phyloP scores from a whole-genome alignment of 257 asterid genomes.

The Vinca minor region DNA sequence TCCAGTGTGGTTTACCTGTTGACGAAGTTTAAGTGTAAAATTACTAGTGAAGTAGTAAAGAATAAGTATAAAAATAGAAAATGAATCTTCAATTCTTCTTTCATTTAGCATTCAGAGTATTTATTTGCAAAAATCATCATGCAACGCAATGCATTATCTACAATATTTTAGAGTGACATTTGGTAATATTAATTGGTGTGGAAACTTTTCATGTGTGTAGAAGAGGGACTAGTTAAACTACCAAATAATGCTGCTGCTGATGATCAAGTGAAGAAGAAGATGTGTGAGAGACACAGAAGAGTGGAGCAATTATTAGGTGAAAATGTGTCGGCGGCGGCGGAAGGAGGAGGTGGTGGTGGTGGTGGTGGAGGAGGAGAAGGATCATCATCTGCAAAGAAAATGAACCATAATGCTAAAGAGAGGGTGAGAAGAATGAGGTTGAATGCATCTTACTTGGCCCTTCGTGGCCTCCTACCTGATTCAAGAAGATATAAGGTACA shows the following conservation, averaged over 20 bases:
- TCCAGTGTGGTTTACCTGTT: too few relatives aligned
- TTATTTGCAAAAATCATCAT: too few relatives aligned
- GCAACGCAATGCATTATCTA: too few relatives aligned
- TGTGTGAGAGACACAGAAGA: background rate
- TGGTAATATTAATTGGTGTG: too few relatives aligned
- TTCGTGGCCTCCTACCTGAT: slow-evolving; percentile 32
- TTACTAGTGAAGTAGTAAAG: too few relatives aligned
- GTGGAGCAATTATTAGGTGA: slow-evolving; percentile 2
- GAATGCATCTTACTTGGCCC: slow-evolving; percentile 38
- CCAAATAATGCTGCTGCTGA: background rate
- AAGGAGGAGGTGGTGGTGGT: too few relatives aligned
- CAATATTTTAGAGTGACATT: too few relatives aligned
- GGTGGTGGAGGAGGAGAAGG: slow-evolving; percentile 14
- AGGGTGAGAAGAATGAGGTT: slow-evolving; percentile 41
- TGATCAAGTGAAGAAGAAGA: background rate
- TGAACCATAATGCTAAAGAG: slow-evolving; percentile 43
- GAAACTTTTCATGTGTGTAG: background rate
- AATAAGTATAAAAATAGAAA: too few relatives aligned
- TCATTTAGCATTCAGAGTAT: too few relatives aligned
- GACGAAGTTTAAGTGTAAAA: too few relatives aligned
- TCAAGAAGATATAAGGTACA: slow-evolving; percentile 38
- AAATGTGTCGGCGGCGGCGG: background rate
- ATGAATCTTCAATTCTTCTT: too few relatives aligned
- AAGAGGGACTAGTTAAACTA: background rate
- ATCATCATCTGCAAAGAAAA: slow-evolving; percentile 23